These are phyloP conservation scores for Eucalyptus tenuipes DNA, from an alignment of 345 rosid species.

Conservation along the genomic window DNA sequence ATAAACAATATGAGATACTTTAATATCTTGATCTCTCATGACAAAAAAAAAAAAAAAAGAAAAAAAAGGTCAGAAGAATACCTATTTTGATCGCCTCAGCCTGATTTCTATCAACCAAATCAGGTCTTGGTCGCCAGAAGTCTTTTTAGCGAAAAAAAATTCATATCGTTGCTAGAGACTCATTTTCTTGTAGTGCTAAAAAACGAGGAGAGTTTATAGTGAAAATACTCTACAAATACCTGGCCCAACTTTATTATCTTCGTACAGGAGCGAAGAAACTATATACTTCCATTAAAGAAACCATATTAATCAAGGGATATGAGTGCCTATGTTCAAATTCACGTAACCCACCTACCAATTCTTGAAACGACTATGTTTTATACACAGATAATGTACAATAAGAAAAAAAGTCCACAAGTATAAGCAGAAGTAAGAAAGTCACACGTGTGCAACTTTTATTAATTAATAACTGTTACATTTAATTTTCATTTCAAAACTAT, in stretches of 20 bases:
- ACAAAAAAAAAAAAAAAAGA: background rate
- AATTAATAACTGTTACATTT: background rate
- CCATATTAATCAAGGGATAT: background rate
- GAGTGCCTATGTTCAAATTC: background rate
- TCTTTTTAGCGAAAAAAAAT: background rate
- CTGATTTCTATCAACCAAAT: background rate
- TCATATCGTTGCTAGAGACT: background rate
- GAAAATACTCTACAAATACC: background rate
- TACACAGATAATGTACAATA: background rate
- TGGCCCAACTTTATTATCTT: background rate
- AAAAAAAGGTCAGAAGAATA: background rate
- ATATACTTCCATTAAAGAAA: background rate
- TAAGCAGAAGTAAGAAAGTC: background rate
- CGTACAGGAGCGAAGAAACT: background rate
- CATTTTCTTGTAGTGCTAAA: background rate
- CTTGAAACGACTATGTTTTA: background rate
- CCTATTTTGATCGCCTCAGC: background rate
- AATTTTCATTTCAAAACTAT: background rate
- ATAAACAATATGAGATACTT: background rate
- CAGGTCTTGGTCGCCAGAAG: background rate
- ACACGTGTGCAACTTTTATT: background rate
- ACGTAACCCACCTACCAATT: background rate
- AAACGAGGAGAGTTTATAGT: background rate
- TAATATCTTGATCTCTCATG: background rate
- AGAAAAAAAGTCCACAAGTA: background rate